Evolutionary conservation across 805 yeast genomes (phyloP).

Genomic region (Huiozyma naganishii): DNA sequence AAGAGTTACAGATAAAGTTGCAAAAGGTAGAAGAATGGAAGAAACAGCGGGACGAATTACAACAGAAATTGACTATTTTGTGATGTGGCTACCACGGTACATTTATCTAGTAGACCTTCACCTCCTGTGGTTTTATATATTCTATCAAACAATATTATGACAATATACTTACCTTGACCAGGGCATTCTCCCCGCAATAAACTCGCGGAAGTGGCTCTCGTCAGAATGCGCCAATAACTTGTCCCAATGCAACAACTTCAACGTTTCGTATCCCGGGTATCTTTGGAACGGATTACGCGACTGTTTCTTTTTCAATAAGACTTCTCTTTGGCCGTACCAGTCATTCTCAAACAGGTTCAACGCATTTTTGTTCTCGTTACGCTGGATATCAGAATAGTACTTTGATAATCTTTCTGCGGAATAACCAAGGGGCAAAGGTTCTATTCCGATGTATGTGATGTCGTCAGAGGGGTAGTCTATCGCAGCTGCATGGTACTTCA

Average conservation of each 20-base stretch:
- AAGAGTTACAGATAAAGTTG: conserved; percentile 50
- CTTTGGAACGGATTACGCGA: conserved; percentile 48
- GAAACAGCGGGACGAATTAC: conserved; percentile 48
- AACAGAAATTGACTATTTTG: conserved; percentile 23
- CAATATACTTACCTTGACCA: conserved; percentile 14
- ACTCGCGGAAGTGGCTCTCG: conserved; percentile 10
- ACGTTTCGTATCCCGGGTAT: conserved; percentile 28
- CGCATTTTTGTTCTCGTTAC: conserved; percentile 44
- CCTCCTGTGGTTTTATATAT: not conserved
- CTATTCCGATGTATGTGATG: conserved; percentile 44
- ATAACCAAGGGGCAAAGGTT: conserved; percentile 39
- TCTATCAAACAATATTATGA: not conserved
- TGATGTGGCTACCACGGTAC: conserved; percentile 8
- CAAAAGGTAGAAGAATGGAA: conserved; percentile 49
- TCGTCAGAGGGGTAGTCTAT: conserved; percentile 31
- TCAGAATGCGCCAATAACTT: conserved; percentile 8
- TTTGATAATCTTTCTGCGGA: conserved; percentile 13
- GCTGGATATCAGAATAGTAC: conserved; percentile 39
- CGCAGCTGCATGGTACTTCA: conserved; percentile 43
- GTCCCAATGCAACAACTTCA: conserved; percentile 9
- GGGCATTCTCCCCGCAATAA: conserved; percentile 22
- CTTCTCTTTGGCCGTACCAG: conserved; percentile 43
- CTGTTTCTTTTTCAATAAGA: conserved; percentile 37
- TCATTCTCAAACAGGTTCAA: conserved; percentile 42
- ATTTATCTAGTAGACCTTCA: not conserved